A percentile compares a stretch with the other conserved stretches of the same genome.
These are phyloP conservation scores for Coemansia sp. DNA, from an alignment of 192 early-diverging fungal genomes.

Conservation along the genomic window DNA sequence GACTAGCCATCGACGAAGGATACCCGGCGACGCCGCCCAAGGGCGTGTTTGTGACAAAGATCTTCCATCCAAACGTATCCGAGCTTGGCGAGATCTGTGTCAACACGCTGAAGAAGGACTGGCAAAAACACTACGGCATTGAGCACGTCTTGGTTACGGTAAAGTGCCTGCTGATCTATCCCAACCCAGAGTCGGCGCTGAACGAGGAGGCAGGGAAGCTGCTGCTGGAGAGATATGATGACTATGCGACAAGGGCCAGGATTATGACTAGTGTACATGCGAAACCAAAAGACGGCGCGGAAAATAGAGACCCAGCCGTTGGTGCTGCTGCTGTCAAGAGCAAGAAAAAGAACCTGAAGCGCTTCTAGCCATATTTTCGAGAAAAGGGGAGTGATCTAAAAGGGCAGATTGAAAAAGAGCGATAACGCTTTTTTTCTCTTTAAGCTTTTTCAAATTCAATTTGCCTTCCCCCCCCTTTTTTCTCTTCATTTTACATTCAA, in stretches of 20 bases:
- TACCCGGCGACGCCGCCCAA: conserved; percentile 86
- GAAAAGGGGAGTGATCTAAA: neutral
- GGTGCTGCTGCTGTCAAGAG: conserved; percentile 14
- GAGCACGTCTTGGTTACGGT: conserved; percentile 85
- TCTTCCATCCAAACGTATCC: conserved; percentile 96
- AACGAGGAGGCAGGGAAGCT: conserved; percentile 94
- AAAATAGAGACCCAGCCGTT: conserved; percentile 25
- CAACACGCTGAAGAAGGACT: conserved; percentile 94
- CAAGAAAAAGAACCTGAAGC: conserved; percentile 52
- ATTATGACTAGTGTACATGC: conserved; percentile 85
- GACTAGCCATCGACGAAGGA: conserved; percentile 64
- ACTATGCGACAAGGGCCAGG: conserved; percentile 75
- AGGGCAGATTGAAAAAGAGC: neutral
- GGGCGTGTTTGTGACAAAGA: conserved; percentile 88
- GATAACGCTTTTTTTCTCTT: conserved; percentile 2
- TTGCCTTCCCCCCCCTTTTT: neutral
- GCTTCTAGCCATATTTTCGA: conserved; percentile 24
- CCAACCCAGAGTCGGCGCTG: conserved; percentile 93
- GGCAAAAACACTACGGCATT: conserved; percentile 84
- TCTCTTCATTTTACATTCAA: neutral
- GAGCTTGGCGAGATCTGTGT: conserved; percentile 90
- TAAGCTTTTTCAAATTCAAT: neutral
- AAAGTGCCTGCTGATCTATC: conserved; percentile 91
- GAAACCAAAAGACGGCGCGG: conserved; percentile 22
- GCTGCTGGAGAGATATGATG: conserved; percentile 82